Percentiles rank a stretch among this genome's conserved stretches.
These are phyloP conservation scores for Calophaca sinica DNA, from an alignment of 306 rosid genomes.

Conservation along the genomic window DNA sequence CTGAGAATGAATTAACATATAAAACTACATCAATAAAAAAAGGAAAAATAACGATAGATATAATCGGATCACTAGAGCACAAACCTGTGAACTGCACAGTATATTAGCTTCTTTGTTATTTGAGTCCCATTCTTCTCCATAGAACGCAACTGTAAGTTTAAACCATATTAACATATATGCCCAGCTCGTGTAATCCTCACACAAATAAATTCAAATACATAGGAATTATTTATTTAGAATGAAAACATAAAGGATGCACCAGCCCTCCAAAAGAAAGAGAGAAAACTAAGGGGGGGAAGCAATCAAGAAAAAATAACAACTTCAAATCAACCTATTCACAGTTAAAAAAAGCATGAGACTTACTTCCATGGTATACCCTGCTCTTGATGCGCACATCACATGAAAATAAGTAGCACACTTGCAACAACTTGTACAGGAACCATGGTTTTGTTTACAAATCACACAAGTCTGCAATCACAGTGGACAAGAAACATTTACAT, in stretches of 20 bases:
- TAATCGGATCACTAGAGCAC: slow-evolving; percentile 38
- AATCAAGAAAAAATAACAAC: slow-evolving; percentile 13
- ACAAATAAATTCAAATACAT: slow-evolving; percentile 34
- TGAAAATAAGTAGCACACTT: slow-evolving; percentile 92
- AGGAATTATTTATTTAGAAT: slow-evolving; percentile 1
- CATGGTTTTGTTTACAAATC: slow-evolving; percentile 90
- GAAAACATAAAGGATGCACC: slow-evolving; percentile 30
- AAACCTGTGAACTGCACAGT: slow-evolving; percentile 90
- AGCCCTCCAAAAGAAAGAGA: slow-evolving; percentile 33
- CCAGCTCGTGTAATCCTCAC: slow-evolving; percentile 39
- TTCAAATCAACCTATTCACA: slow-evolving; percentile 27
- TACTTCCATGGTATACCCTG: slow-evolving; percentile 97
- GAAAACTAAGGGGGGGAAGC: slow-evolving; percentile 4
- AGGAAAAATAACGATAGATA: slow-evolving; percentile 16
- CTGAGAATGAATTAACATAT: slow-evolving; percentile 53
- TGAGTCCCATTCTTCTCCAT: slow-evolving; percentile 80
- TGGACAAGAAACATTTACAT: slow-evolving; percentile 46
- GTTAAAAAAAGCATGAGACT: slow-evolving; percentile 49
- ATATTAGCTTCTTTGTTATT: slow-evolving; percentile 72
- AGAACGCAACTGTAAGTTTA: slow-evolving; percentile 75
- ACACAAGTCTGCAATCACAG: slow-evolving; percentile 73
- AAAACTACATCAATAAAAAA: background rate
- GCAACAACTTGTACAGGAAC: slow-evolving; percentile 92
- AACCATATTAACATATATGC: slow-evolving; percentile 47
- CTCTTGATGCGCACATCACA: slow-evolving; percentile 85